phyloP scores from a whole-genome alignment of 2,329 filamentous ascomycete genomes.

The Allantophomopsis cytisporea region DNA sequence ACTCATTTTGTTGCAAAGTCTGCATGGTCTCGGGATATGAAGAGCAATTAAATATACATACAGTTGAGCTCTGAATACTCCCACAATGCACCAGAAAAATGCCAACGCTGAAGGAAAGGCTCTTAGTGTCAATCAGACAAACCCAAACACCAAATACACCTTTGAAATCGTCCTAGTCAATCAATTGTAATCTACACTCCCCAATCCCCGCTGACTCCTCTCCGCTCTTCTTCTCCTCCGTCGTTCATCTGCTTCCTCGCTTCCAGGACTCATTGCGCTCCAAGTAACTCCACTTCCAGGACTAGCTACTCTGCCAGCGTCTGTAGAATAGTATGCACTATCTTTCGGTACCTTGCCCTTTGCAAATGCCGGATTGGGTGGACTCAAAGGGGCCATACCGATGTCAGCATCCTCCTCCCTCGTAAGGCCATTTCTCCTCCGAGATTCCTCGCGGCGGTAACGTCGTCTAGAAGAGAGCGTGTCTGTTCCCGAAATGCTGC shows the following conservation, averaged over 20 bases:
- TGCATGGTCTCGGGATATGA: too few relatives aligned
- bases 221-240: constrained; percentile 41
- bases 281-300: constrained; percentile 17
- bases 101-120: too few relatives aligned
- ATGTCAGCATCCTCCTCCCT: constrained; percentile 31
- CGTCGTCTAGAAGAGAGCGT: constrained; percentile 29
- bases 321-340: constrained; percentile 46
- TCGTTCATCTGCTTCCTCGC: constrained; percentile 31
- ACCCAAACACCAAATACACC: too few relatives aligned
- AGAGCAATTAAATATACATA: too few relatives aligned
- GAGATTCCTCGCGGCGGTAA: constrained; percentile 40
- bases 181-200: background rate
- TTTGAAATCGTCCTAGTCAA: background rate
- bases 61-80: too few relatives aligned
- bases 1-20: too few relatives aligned
- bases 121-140: too few relatives aligned
- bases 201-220: constrained; percentile 19
- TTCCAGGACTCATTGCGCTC: constrained; percentile 16
- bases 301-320: constrained; percentile 12
- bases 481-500: constrained; percentile 43
- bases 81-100: too few relatives aligned
- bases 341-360: constrained; percentile 39
- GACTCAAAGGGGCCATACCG: constrained; percentile 30
- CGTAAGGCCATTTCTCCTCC: constrained; percentile 27
- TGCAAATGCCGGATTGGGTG: constrained; percentile 43